Conservation (phyloP, 345 rosid species). For the Erysimum cheiranthoides region DNA sequence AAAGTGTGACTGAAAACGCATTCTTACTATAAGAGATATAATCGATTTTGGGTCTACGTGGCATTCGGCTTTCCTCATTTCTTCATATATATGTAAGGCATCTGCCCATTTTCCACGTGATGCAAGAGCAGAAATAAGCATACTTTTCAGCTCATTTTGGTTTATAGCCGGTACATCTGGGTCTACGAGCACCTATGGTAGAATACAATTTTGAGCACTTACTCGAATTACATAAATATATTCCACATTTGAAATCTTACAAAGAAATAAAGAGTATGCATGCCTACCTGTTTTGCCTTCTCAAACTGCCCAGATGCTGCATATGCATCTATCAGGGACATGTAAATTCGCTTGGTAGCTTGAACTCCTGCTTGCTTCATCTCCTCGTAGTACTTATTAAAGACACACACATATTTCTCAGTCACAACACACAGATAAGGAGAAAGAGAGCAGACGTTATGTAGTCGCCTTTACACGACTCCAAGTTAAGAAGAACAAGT, state of each 20-base stretch:
- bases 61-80: constrained; percentile 62
- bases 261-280: constrained; percentile 6
- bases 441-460: background rate
- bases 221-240: background rate
- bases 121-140: constrained; percentile 72
- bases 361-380: constrained; percentile 52
- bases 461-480: constrained; percentile 7
- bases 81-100: constrained; percentile 67
- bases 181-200: constrained; percentile 63
- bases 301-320: constrained; percentile 71
- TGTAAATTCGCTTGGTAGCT: constrained; percentile 60
- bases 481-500: constrained; percentile 8
- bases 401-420: constrained; percentile 14
- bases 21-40: constrained; percentile 75
- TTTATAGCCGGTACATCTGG: constrained; percentile 49
- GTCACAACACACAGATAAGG: background rate
- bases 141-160: constrained; percentile 68
- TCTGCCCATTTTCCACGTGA: constrained; percentile 64
- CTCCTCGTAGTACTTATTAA: constrained; percentile 63
- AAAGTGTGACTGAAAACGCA: constrained; percentile 1
- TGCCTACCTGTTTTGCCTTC: constrained; percentile 82
- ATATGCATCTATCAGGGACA: constrained; percentile 81
- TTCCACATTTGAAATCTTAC: constrained; percentile 19
- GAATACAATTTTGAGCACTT: background rate
- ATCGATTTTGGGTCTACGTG: constrained; percentile 67